phyloP scores from a whole-genome alignment of 768 basidiomycete species.

The Leccinum uliginosum region DNA sequence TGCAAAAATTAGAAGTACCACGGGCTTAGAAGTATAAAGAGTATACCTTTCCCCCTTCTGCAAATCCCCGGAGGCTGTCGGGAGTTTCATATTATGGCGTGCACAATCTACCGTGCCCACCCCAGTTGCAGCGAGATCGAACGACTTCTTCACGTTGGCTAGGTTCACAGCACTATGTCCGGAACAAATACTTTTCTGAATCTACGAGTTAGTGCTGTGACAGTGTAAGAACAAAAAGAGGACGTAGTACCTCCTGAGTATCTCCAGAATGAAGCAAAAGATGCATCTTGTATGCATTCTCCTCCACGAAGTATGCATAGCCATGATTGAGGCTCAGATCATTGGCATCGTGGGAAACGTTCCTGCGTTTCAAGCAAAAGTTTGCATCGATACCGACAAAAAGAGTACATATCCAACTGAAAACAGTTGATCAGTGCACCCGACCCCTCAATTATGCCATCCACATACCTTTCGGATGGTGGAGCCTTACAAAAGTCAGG shows the following conservation, averaged over 20 bases:
- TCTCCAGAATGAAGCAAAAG: neutral
- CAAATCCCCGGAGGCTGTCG: constrained; percentile 9
- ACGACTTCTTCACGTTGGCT: neutral
- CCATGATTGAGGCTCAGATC: neutral
- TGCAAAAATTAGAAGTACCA: neutral
- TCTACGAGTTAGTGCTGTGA: too few relatives aligned
- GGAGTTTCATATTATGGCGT: constrained; percentile 16
- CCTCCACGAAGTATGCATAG: neutral
- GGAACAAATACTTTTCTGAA: constrained; percentile 4
- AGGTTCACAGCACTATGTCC: constrained; percentile 7
- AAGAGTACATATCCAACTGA: neutral
- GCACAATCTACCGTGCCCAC: constrained; percentile 28
- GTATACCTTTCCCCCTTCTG: constrained; percentile 19
- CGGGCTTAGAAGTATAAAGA: neutral
- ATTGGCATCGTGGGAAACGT: neutral
- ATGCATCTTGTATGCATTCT: neutral
- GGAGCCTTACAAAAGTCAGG: neutral
- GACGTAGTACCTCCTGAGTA: neutral
- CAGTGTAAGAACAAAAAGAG: neutral
- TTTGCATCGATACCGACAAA: too few relatives aligned
- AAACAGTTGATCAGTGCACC: neutral
- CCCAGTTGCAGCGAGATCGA: constrained; percentile 23
- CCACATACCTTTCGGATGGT: neutral
- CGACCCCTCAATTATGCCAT: neutral
- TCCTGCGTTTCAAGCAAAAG: neutral